Evolutionary conservation across 2,329 filamentous ascomycete species (phyloP), one percentile per base, ranked within the genome.

Genomic region (Fusarium penzigii): DNA sequence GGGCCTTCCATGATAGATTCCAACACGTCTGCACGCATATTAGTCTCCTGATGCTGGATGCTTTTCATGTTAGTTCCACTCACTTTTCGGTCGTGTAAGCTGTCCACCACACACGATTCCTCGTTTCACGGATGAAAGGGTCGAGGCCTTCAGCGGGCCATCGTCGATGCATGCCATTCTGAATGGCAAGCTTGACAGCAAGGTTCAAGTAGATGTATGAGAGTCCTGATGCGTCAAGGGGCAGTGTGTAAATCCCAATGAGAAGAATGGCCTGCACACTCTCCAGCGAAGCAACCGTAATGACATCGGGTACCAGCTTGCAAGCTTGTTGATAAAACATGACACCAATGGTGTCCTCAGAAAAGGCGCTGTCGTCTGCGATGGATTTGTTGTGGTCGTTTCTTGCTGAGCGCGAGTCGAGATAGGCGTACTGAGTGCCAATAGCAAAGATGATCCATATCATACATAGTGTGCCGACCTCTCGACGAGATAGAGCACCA

Each of bases 161-260:
- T 48, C 72, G 77, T 44, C 81, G 72, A 57, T 84, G 81, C 80
- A 84, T 82, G 10, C 81, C 81, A 59, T 84, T 84, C 54, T 83
- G 80, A 13, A 84, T 82, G 2, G 80, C 81, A 52, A 84, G 69
- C 53, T 81, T 82, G 40, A 83, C 69, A 2, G 79, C 78, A 12
- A 84, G 64, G 7, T 79, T 80, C 43, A 83, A 72, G 56, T 84
- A 84, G 3, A 79, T 80, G 56, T 83, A 84, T 3, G 78, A 78
- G 17, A 84, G 65, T 0, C 81, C 81, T 2, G 79, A 80, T 1
- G 81, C 77, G 61, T 84, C 81, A 1, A 83, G 70, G 0, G 81
- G 80, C 6, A 84, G 67, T 2, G 79, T 71, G 55, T 83, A 84
- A 10, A 82, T 75, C 2, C 79, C 81, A 13, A 84, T 77, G 17